Conservation (phyloP, 192 early-diverging fungal genomes). For the Linderina pennispora region DNA sequence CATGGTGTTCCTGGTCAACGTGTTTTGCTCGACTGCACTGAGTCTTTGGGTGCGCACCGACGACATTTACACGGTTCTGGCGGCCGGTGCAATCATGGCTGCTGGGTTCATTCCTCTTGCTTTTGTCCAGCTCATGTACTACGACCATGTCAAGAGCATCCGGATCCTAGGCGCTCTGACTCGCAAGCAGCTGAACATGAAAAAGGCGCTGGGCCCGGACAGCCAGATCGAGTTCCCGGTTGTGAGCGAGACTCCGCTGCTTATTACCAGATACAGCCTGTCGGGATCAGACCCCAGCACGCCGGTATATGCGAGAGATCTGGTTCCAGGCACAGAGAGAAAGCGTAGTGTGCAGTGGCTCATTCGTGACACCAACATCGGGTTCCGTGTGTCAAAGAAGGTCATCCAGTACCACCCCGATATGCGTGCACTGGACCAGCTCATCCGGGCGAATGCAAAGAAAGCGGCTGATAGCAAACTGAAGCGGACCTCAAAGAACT, state of each 20-base stretch:
- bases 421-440: slow-evolving; percentile 19
- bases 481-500: no score
- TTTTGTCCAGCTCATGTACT: slow-evolving; percentile 18
- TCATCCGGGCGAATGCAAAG: slow-evolving; percentile 23
- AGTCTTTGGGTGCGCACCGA: slow-evolving; percentile 23
- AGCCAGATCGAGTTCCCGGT: slow-evolving; percentile 39
- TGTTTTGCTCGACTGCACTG: slow-evolving; percentile 15
- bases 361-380: slow-evolving; percentile 2
- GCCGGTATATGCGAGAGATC: slow-evolving; percentile 22
- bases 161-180: slow-evolving; percentile 28
- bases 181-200: slow-evolving; percentile 6
- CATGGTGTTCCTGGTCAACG: slow-evolving; percentile 29
- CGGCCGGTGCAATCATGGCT: slow-evolving; percentile 15
- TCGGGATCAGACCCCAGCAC: slow-evolving; percentile 15
- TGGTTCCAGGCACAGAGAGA: slow-evolving; percentile 20
- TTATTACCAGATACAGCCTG: slow-evolving; percentile 23
- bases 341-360: slow-evolving; percentile 30
- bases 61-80: slow-evolving; percentile 25
- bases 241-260: slow-evolving; percentile 19
- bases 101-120: slow-evolving; percentile 34
- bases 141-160: slow-evolving; percentile 29
- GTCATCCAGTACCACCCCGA: slow-evolving; percentile 37
- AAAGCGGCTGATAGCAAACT: no score
- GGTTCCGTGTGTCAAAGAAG: slow-evolving; percentile 30
- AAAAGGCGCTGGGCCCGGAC: slow-evolving; percentile 2